Base-by-base conservation (phyloP, 352 stramenopile species). In the Stephanocyclus meneghinianus region DNA sequence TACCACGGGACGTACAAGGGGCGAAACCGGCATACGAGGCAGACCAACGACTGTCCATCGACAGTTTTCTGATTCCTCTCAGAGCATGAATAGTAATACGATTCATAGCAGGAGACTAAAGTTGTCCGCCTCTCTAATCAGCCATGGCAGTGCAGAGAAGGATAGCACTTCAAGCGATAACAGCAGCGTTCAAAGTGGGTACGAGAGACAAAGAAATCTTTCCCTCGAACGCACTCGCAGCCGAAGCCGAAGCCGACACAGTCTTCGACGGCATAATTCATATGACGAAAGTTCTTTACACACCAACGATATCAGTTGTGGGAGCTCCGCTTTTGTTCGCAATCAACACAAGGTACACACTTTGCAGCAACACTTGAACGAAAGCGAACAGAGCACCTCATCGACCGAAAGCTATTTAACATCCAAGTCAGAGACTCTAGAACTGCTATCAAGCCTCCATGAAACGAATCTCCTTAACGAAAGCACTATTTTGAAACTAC, bases 381-480 rank as follows among this genome's bases (percentile, higher is more conserved):
- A 26, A 44, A 13, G 44, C 18, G 60, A 68, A 15, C 30, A 35
- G 1, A 65, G 57, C 15, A 47, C 55, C 21, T 50, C 37, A 30
- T 66, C 37, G 4, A 44, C 18, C 2, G 60, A 68, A 16, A 55
- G 40, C 21, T 42, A 57, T 68, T 21, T 40, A 7, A 29, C 37
- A 4, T 44, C 21, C 9, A 60, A 32, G 11, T 29, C n/a, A 8
- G 40, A 68, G 8, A 68, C 60, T 16, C 13, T 68, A 18, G 64
- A 72, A 53, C 32, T 63, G 2, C 21, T 72, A 29, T 60, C 48
- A 35, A 51, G 11, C 29, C 57, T 76, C 16, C 69, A 76, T 45
- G 69, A 76, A 50, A 64, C 45, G 9, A 76, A 64, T 44, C 44
- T 62, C 44, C 21, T 42, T 13, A 69, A 76, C 10, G 59, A 76